Evolutionary conservation across 1,284 basidiomycete species (phyloP), one percentile per base, ranked within the genome.

Genomic region (Cerrena zonata): DNA sequence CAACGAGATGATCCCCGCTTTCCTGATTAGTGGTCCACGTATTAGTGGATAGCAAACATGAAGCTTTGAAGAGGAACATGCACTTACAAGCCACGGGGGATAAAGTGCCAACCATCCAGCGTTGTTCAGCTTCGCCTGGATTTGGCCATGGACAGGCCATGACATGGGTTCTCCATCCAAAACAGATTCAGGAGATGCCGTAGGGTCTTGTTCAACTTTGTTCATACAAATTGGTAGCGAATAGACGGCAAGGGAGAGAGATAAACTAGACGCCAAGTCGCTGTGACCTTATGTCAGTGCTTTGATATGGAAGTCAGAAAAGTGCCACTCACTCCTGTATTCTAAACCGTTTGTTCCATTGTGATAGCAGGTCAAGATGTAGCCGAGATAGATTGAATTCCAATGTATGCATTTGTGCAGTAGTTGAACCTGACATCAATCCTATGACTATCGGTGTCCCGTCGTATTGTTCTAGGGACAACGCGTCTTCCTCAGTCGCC

Each of bases 1-100:
- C 58, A 12, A 56, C 38, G 13, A 60, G 18, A 12, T 50, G 13
- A 13, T 60, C 52, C 3, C 36, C 22, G 36, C 43, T 39, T 10
- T 12, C 43, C 51, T 50, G 30, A n/a, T n/a, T n/a, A n/a, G n/a
- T n/a, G n/a, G n/a, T n/a, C 30, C 7, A 34, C 30, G 7, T 34
- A 7, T 34, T n/a, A n/a, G n/a, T n/a, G n/a, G n/a, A 34, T 34
- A 15, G 15, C 15, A 34, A 34, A 34, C 15, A 34, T 34, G 30
- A 34, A 34, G 30, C 7, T 15, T 7, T 34, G 7, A 15, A 34
- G 15, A 34, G 30, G 15, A 15, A 7, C 7, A 15, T 15, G 15
- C 15, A 15, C 30, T 34, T 34, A 34, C 30, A 34, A 7, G 15
- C 7, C 7, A 34, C 7, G 30, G 30, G 7, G 30, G 30, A 34